Evolutionary conservation across 768 basidiomycete species (phyloP), one percentile per base, ranked within the genome.

Genomic region (Lentinula lateritia): DNA sequence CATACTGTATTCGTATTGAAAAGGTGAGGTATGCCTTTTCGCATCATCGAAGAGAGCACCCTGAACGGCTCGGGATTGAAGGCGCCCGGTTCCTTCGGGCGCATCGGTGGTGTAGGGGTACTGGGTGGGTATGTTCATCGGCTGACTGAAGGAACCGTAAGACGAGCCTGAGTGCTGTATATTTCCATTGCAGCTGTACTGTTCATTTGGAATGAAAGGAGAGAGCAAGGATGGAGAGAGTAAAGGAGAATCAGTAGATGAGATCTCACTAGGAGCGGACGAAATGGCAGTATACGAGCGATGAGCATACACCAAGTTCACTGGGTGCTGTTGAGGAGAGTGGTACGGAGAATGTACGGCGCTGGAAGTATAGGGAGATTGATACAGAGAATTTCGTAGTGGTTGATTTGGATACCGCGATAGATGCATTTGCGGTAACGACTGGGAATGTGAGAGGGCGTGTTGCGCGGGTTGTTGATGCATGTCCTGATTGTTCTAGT

Each of bases 371-470:
- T 52, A 34, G 34, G 28, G 20, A 52, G 34, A 52, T 16, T 23
- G 50, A 35, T 59, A 39, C 34, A 46, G 43, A 20, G 58, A 15
- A 43, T 43, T 18, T 32, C 23, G 18, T 10, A 16, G 20, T 6
- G n/a, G 42, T n/a, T 34, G 28, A 5, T 28, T 34, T 45, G 20
- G 41, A 35, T 43, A 35, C 43, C 20, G 56, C 42, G 56, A 45
- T 15, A 39, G 6, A 32, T 23, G 56, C 43, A 58, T 32, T 12
- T 59, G 58, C 18, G 48, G 58, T 35, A 50, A 45, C 1, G 58
- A 50, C 23, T 56, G 55, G 20, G 55, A 56, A 56, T 56, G 55
- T 9, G 55, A 42, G n/a, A 56, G 55, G 28, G 28, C n/a, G 36
- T 54, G 53, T 7, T n/a, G 36, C 18, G 35, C 6, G 13, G 34